These are phyloP conservation scores for Xylariomycetidae sp. DNA, from an alignment of 2,329 filamentous ascomycete genomes.

Conservation along the genomic window DNA sequence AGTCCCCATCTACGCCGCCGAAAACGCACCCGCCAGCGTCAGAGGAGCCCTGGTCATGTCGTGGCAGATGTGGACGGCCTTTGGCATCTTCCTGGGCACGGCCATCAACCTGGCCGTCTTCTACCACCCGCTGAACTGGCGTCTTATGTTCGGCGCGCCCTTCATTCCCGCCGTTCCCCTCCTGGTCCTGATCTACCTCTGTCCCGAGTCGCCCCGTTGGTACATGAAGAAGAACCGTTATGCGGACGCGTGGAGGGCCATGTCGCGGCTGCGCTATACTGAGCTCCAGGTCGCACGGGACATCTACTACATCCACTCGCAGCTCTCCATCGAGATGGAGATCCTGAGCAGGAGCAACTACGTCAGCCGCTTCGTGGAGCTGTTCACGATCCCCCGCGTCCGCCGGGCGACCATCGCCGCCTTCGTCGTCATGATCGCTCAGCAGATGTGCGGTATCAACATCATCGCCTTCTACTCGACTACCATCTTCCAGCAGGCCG, in stretches of 20 bases:
- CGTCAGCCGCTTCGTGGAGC: slow-evolving; percentile 56
- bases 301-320: slow-evolving; percentile 60
- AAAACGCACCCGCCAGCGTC: slow-evolving; percentile 65
- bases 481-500: slow-evolving; percentile 55
- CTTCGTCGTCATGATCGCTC: slow-evolving; percentile 74
- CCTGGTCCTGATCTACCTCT: slow-evolving; percentile 57
- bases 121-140: slow-evolving; percentile 29
- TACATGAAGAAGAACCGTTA: slow-evolving; percentile 63
- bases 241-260: slow-evolving; percentile 52
- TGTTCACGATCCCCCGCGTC: slow-evolving; percentile 65
- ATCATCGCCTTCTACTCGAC: slow-evolving; percentile 75
- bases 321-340: slow-evolving; percentile 56
- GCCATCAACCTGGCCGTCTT: slow-evolving; percentile 53
- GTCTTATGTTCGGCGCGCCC: slow-evolving; percentile 48
- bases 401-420: slow-evolving; percentile 71
- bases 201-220: slow-evolving; percentile 63
- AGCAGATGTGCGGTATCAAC: slow-evolving; percentile 68
- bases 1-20: slow-evolving; percentile 73
- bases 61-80: slow-evolving; percentile 67
- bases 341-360: slow-evolving; percentile 51
- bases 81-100: slow-evolving; percentile 59
- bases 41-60: slow-evolving; percentile 77
- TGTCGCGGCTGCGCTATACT: slow-evolving; percentile 47
- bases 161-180: slow-evolving; percentile 58
- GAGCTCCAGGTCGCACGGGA: slow-evolving; percentile 56